phyloP scores from a whole-genome alignment of 345 rosid genomes.

The Lumnitzera racemosa region DNA sequence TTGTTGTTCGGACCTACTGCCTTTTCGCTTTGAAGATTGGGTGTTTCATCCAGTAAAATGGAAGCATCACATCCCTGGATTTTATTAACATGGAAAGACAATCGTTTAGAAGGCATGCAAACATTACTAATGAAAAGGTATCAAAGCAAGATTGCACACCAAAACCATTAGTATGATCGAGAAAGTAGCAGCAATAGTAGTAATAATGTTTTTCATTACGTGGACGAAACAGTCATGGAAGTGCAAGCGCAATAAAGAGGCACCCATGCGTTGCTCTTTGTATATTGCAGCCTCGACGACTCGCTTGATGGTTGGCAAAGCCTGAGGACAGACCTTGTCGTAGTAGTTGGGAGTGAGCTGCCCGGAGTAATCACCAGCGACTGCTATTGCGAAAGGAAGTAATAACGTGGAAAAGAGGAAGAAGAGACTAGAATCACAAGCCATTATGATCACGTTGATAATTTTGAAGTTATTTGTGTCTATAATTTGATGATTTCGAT shows the following conservation, averaged over 20 bases:
- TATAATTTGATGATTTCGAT: no score
- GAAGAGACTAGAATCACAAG: background rate
- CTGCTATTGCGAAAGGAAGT: no score
- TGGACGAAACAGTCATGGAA: slow-evolving; percentile 63
- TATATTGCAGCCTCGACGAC: slow-evolving; percentile 32
- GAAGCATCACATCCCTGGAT: slow-evolving; percentile 69
- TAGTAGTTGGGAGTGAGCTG: slow-evolving; percentile 39
- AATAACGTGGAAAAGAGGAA: background rate
- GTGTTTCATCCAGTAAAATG: slow-evolving; percentile 44
- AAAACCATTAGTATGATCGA: no score
- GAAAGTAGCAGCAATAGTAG: no score
- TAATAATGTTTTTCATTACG: slow-evolving; percentile 12
- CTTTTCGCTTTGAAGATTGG: slow-evolving; percentile 52
- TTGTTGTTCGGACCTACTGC: slow-evolving; percentile 23
- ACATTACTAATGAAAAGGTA: no score
- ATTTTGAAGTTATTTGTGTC: no score
- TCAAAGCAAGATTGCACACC: background rate
- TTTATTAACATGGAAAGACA: background rate
- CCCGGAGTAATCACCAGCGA: background rate
- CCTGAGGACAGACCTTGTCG: slow-evolving; percentile 36
- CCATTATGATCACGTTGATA: no score
- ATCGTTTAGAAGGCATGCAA: background rate
- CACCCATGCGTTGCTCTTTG: slow-evolving; percentile 44
- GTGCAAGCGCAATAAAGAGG: slow-evolving; percentile 51
- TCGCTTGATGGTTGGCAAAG: slow-evolving; percentile 23